Percentiles rank a stretch among this genome's conserved stretches.
Conservation (phyloP, 2,329 filamentous ascomycete species). For the Exophiala sideris region DNA sequence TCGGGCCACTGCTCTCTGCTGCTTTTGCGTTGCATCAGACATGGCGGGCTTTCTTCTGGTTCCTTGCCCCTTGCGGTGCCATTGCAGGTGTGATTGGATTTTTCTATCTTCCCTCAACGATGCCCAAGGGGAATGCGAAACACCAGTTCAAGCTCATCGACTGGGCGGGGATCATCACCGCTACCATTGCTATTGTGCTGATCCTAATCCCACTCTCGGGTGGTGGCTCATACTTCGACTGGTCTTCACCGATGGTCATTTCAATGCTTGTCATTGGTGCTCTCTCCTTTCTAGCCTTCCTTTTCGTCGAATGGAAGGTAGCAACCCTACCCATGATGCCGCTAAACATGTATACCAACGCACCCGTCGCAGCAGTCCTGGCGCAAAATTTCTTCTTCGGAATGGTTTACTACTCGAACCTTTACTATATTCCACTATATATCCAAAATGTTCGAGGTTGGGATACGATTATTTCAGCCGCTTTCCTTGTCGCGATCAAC, state of each 20-base stretch:
- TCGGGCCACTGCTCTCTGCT: neutral
- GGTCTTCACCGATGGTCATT: constrained; percentile 69
- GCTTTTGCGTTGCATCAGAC: neutral
- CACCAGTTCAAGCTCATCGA: neutral
- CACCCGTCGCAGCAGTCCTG: constrained; percentile 54
- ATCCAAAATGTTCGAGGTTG: constrained; percentile 56
- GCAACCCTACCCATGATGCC: constrained; percentile 7
- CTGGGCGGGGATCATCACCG: neutral
- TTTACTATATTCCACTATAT: constrained; percentile 62
- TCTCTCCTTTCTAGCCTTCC: constrained; percentile 61
- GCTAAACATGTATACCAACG: constrained; percentile 50
- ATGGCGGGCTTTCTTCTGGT: neutral
- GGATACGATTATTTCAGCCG: constrained; percentile 49
- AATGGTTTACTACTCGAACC: constrained; percentile 55
- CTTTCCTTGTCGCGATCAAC: constrained; percentile 51
- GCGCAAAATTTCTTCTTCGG: constrained; percentile 60
- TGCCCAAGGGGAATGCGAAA: neutral
- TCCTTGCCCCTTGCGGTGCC: neutral
- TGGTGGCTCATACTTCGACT: constrained; percentile 70
- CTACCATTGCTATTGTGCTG: neutral
- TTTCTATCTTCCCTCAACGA: neutral
- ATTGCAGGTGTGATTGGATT: neutral
- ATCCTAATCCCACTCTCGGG: constrained; percentile 41
- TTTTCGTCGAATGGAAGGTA: constrained; percentile 59
- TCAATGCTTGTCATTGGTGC: constrained; percentile 73